Evolutionary conservation across 1,284 basidiomycete species (phyloP).

Genomic region (Sanguinoderma infundibulare): DNA sequence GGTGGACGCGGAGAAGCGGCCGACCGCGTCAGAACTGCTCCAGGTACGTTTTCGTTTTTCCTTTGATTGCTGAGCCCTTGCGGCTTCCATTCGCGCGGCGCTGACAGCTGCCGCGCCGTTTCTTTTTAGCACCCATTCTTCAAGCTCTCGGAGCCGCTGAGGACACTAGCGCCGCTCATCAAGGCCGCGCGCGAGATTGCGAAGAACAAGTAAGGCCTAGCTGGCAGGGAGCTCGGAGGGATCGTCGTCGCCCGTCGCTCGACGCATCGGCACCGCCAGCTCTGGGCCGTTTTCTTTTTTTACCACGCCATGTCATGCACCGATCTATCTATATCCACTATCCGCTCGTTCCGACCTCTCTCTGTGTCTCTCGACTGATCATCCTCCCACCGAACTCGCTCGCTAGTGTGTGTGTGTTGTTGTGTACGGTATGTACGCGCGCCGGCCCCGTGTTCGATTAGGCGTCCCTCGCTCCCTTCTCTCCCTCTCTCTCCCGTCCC

Average conservation of each 20-base stretch:
- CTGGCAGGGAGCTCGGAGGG: no score
- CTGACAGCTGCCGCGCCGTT: neutral
- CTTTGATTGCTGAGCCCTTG: no score
- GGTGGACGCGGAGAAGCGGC: conserved; percentile 93
- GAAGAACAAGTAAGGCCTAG: conserved; percentile 76
- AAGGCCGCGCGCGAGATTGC: conserved; percentile 90
- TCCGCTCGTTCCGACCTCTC: conserved; percentile 15
- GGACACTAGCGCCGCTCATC: conserved; percentile 89
- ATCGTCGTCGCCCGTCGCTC: neutral
- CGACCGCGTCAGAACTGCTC: conserved; percentile 84
- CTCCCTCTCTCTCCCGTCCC: neutral
- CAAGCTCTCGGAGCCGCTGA: conserved; percentile 83
- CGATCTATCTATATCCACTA: conserved; percentile 32
- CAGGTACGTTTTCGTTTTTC: conserved; percentile 48
- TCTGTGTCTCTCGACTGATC: conserved; percentile 10
- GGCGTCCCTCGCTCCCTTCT: conserved; percentile 2
- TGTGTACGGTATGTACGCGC: conserved; percentile 19
- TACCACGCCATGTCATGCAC: conserved; percentile 27
- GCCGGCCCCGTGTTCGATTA: conserved; percentile 12
- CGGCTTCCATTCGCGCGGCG: neutral
- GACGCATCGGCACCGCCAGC: neutral
- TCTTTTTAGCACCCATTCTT: conserved; percentile 83
- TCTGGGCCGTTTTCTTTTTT: neutral
- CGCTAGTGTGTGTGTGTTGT: neutral
- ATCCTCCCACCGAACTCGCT: conserved; percentile 1